Evolutionary conservation across 495 filamentous ascomycete species (phyloP).

Genomic region (Penicilliopsis zonata): DNA sequence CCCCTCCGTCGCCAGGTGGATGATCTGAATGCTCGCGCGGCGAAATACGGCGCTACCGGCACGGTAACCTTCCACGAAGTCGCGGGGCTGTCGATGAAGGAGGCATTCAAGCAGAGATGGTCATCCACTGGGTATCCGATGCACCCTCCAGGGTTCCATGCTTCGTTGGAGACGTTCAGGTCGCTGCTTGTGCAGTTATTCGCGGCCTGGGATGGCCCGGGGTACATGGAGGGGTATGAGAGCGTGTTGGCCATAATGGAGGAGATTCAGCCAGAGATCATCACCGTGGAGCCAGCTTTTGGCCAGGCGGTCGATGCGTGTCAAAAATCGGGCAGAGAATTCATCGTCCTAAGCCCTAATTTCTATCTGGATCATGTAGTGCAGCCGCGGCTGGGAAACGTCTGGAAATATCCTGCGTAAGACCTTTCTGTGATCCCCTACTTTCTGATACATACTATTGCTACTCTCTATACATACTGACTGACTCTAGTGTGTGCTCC

Average conservation of each 20-base stretch:
- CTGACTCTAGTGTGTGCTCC: conserved; percentile 17
- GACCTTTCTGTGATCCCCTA: conserved; percentile 1
- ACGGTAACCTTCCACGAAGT: conserved; percentile 18
- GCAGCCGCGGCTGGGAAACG: conserved; percentile 17
- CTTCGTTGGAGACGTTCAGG: conserved; percentile 10
- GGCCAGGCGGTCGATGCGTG: conserved; percentile 29
- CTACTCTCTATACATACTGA: too few relatives aligned
- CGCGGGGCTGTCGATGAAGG: conserved; percentile 14
- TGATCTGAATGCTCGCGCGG: conserved; percentile 3
- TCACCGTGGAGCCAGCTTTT: conserved; percentile 28
- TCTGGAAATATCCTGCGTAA: conserved; percentile 24
- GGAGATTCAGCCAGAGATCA: conserved; percentile 18
- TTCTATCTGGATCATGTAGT: conserved; percentile 29
- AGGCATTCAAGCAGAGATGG: conserved; percentile 8
- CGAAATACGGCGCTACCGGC: not conserved
- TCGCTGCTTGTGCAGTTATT: conserved; percentile 6
- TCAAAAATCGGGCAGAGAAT: conserved; percentile 9
- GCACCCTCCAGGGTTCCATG: conserved; percentile 10
- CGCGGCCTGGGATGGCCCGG: conserved; percentile 21
- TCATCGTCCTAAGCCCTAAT: too few relatives aligned
- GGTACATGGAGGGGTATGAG: conserved; percentile 25
- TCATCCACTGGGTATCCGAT: conserved; percentile 3
- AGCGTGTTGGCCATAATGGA: conserved; percentile 18
- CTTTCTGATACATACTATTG: conserved; percentile 4
- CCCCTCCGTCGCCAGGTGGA: conserved; percentile 15